A percentile compares a stretch with the other conserved stretches of the same genome.
phyloP scores from a whole-genome alignment of 2,329 filamentous ascomycete species.

The Stagonosporopsis chrysanthemi region DNA sequence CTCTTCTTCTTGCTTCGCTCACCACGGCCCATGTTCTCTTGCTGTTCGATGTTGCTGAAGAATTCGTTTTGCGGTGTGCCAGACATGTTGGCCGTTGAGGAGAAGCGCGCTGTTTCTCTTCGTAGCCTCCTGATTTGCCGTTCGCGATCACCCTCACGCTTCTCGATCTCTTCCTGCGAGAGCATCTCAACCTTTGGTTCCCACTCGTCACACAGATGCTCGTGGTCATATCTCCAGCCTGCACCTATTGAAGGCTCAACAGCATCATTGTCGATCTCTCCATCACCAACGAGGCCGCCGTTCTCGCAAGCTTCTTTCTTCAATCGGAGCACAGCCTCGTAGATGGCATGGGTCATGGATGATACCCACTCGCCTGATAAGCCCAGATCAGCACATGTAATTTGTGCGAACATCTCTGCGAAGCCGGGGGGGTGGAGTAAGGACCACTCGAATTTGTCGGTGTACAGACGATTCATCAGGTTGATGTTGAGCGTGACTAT shows the following conservation, averaged over 20 bases:
- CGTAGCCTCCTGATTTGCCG: constrained; percentile 85
- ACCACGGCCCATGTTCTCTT: constrained; percentile 87
- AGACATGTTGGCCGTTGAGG: constrained; percentile 81
- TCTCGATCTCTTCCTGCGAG: constrained; percentile 96
- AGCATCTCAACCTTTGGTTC: constrained; percentile 65
- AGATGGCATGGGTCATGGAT: constrained; percentile 94
- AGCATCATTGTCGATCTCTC: constrained; percentile 88
- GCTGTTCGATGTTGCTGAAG: constrained; percentile 62
- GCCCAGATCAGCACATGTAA: constrained; percentile 91
- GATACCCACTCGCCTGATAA: constrained; percentile 92
- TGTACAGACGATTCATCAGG: constrained; percentile 88
- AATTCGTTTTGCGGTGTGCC: constrained; percentile 71
- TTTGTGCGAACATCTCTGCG: constrained; percentile 88
- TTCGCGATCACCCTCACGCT: constrained; percentile 92
- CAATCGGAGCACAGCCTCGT: constrained; percentile 87
- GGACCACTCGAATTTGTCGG: constrained; percentile 98
- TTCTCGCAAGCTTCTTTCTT: constrained; percentile 98
- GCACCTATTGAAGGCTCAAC: constrained; percentile 77
- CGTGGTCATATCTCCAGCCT: constrained; percentile 95
- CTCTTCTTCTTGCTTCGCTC: constrained; percentile 96
- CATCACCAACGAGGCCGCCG: constrained; percentile 77
- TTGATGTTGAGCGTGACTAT: constrained; percentile 92
- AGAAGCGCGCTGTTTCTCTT: constrained; percentile 91
- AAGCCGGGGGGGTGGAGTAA: constrained; percentile 89
- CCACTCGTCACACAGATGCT: constrained; percentile 72